Evolutionary conservation across 2,329 filamentous ascomycete genomes (phyloP).

Genomic region (Trichoderma brevicompactum): DNA sequence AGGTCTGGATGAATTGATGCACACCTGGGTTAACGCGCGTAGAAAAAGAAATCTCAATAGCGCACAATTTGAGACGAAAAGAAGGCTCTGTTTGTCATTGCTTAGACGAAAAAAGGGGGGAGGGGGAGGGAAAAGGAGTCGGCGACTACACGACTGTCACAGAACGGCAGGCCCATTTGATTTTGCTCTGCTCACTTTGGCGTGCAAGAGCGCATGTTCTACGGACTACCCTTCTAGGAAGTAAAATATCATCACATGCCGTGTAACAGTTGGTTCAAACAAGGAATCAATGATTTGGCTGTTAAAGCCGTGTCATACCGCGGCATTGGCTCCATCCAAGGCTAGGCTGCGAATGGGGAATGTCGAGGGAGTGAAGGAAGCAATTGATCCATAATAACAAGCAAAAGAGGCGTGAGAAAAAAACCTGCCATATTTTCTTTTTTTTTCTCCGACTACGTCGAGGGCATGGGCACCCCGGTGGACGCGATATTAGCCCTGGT

Average conservation of each 20-base stretch:
- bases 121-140: not conserved
- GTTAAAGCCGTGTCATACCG: slow-evolving; percentile 11
- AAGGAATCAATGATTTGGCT: not conserved
- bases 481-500: slow-evolving; percentile 29
- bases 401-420: slow-evolving; percentile 14
- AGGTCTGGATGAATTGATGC: too few relatives aligned
- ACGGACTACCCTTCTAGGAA: slow-evolving; percentile 20
- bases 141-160: not conserved
- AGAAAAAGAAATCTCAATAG: not conserved
- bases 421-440: not conserved
- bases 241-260: slow-evolving; percentile 22
- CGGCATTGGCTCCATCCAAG: slow-evolving; percentile 12
- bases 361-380: slow-evolving; percentile 4
- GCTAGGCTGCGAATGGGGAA: slow-evolving; percentile 7
- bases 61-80: not conserved
- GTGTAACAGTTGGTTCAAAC: not conserved
- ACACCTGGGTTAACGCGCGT: slow-evolving; percentile 5
- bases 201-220: not conserved
- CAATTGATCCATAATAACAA: slow-evolving; percentile 14
- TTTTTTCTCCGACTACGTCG: slow-evolving; percentile 1
- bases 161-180: slow-evolving; percentile 1
- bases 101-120: not conserved
- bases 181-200: not conserved
- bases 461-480: slow-evolving; percentile 18
- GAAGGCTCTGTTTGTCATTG: not conserved